Evolutionary conservation across 331 rosid genomes (phyloP).

Genomic region (Rhamnella rubrinervis): DNA sequence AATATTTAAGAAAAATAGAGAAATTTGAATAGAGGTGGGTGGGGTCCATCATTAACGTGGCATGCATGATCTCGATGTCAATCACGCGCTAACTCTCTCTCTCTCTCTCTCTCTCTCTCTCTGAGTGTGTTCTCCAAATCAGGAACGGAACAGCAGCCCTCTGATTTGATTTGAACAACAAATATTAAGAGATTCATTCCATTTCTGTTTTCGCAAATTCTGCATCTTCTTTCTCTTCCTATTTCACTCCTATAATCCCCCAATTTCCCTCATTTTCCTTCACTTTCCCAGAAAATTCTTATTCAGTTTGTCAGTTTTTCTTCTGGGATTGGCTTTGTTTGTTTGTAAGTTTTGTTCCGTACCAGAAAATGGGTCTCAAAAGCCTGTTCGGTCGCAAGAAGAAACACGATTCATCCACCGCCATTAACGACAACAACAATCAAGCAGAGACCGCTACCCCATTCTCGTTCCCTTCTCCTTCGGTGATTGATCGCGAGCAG

Average conservation of each 20-base stretch:
- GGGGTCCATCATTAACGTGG: neutral
- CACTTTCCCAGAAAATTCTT: neutral
- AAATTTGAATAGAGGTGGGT: neutral
- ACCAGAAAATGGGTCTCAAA: slow-evolving; percentile 54
- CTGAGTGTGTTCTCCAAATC: too few relatives aligned
- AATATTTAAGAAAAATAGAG: neutral
- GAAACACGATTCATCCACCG: slow-evolving; percentile 28
- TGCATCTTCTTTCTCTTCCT: neutral
- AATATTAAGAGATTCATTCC: neutral
- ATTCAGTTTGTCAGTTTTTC: neutral
- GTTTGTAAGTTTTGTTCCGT: neutral
- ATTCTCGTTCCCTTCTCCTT: slow-evolving; percentile 9
- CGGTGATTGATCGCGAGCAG: slow-evolving; percentile 17
- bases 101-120: neutral
- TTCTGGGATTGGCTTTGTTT: neutral
- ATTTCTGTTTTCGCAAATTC: too few relatives aligned
- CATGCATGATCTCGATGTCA: neutral
- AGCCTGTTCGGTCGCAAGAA: slow-evolving; percentile 54
- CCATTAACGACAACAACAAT: neutral
- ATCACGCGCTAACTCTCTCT: neutral
- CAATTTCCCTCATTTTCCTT: neutral
- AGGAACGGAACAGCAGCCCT: too few relatives aligned
- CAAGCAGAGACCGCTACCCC: neutral
- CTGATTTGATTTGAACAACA: too few relatives aligned
- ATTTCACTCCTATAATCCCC: neutral